Evolutionary conservation across 2,329 filamentous ascomycete species (phyloP), one percentile per base, ranked within the genome.

Genomic region (Neophaeococcomyces mojaviensis): DNA sequence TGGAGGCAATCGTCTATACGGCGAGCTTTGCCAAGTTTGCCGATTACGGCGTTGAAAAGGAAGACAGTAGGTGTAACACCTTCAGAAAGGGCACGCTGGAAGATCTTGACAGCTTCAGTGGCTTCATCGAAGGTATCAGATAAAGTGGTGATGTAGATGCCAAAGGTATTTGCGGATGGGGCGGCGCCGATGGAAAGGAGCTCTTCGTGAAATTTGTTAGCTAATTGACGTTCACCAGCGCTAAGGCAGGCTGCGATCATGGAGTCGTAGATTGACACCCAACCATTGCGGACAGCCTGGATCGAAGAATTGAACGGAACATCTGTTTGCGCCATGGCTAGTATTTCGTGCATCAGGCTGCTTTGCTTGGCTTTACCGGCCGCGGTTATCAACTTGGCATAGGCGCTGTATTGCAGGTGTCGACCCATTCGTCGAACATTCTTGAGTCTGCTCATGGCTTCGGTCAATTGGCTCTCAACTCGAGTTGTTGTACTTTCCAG

Each of bases 61-160:
- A 98, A 98, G 0, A 90, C 95, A 39, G 86, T 94, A 16, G 92
- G 89, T 68, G 95, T 87, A 12, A 98, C 92, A 49, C 90, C 89
- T 68, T 98, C 92, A 10, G 84, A 73, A 71, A 94, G 88, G 48
- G 92, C 89, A 47, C 88, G 86, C 60, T 92, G 83, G 74, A 98
- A 98, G 65, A 98, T 95, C 70, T 94, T 94, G 61, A 97, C 84
- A 46, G 92, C 92, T 65, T 97, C 92, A 7, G 88, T 88, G 9
- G 92, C 92, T 66, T 98, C 92, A 60, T 98, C 92, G 55, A 96
- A 97, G 0, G 89, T 97, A 62, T 95, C 90, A 72, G 97, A 96
- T 51, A 98, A 74, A 1, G 90, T 97, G n/a, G 94, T 97, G 68
- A 98, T 98, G 75, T 97, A 98, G 15, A 98, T 78, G 49, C 92